Percentiles rank a stretch among this genome's conserved stretches.
Evolutionary conservation across 176 grass and related monocot species (phyloP).

Genomic region (Bolboschoenus planiculmis): DNA sequence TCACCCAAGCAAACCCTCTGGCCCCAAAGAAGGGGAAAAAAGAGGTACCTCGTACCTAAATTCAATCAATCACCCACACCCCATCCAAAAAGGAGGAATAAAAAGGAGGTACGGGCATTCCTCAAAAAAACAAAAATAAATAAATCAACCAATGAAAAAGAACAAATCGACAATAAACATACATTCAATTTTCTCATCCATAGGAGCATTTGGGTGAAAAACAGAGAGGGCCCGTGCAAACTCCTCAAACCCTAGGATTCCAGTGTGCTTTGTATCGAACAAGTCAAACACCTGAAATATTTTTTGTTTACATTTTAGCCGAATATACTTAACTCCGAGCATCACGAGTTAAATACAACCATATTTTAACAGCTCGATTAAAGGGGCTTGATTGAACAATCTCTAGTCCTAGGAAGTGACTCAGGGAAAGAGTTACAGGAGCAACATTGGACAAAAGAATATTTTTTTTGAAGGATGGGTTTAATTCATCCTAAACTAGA

Average conservation of each 20-base stretch:
- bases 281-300: constrained; percentile 91
- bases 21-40: background rate
- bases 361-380: background rate
- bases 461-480: background rate
- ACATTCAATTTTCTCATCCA: constrained; percentile 85
- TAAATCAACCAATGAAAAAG: background rate
- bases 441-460: background rate
- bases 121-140: background rate
- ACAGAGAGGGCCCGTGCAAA: constrained; percentile 89
- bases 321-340: background rate
- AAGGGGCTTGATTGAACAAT: background rate
- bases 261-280: constrained; percentile 94
- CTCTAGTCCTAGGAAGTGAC: background rate
- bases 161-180: constrained; percentile 29
- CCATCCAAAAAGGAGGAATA: background rate
- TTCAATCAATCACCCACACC: background rate
- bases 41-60: background rate
- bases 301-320: constrained; percentile 3
- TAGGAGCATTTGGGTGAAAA: constrained; percentile 93
- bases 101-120: background rate
- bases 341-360: background rate
- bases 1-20: background rate
- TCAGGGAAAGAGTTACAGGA: background rate
- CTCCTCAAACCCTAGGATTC: constrained; percentile 91
- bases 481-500: background rate